Base-by-base conservation (phyloP, 768 basidiomycete genomes). In the Phylloporus sp. region DNA sequence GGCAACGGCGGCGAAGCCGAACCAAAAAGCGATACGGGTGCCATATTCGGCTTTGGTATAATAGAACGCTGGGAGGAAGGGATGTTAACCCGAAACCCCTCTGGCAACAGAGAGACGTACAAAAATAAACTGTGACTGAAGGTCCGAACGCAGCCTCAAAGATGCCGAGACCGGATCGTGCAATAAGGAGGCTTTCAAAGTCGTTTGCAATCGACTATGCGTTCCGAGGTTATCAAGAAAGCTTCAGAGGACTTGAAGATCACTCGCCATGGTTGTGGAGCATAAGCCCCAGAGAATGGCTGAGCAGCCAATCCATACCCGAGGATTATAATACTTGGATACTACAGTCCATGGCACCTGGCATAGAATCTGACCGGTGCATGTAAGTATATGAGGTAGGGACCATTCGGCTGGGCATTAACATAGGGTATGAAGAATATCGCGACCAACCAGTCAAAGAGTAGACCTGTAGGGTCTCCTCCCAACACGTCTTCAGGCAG, bases 401-500 rank as follows among this genome's bases (percentile, higher is more conserved):
- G 42, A 15, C 6, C 6, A 32, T 28, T 10, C 17, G 22, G 3
- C 2, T 15, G n/a, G 15, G 3, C 5, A 66, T 77, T 47, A 46
- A 84, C 86, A 61, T 89, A 90, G 52, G 88, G 80, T 65, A 90
- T 80, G 66, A 83, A 90, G 68, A 90, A 90, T 8, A 75, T 73
- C 1, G 86, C 82, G 47, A 82, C 84, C 35, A 86, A 65, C 86
- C 85, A 88, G 59, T 86, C 86, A 57, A 86, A 89, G n/a, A 80
- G 69, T 20, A 72, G 52, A 1, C 87, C 86, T 0, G 79, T 81
- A 9, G 76, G 75, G 56, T 89, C 87, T 7, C 86, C 85, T 11
- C 73, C 74, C 11, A 90, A 77, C 11, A 71, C 67, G 49, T 89
- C 84, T 31, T 77, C 60, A 4, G 82, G 76, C 11, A 90, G 66